A percentile compares a stretch with the other conserved stretches of the same genome.
Evolutionary conservation across 1,139 yeast species (phyloP).

Genomic region (Suhomyces yuchorum): DNA sequence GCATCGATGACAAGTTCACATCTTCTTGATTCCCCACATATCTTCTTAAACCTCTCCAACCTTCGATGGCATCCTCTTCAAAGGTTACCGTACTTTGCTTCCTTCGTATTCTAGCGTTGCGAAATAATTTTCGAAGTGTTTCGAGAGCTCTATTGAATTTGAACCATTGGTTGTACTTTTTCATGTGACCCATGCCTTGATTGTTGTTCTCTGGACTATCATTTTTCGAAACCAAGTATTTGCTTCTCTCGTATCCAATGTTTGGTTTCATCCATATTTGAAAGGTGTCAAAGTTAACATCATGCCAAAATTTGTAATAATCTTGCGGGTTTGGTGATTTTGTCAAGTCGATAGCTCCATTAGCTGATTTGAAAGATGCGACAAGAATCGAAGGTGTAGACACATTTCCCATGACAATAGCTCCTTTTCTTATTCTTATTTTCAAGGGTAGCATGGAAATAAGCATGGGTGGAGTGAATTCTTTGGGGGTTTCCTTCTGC

Average conservation of each 20-base stretch:
- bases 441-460: conserved; percentile 59
- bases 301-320: conserved; percentile 48
- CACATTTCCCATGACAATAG: conserved; percentile 76
- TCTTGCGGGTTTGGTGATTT: conserved; percentile 56
- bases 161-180: conserved; percentile 27
- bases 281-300: conserved; percentile 50
- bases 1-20: conserved; percentile 33
- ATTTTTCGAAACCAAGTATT: conserved; percentile 12
- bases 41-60: conserved; percentile 49
- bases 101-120: conserved; percentile 3
- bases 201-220: not conserved
- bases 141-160: conserved; percentile 26
- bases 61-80: conserved; percentile 10
- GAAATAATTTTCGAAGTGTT: conserved; percentile 7
- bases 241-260: conserved; percentile 47
- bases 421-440: conserved; percentile 62
- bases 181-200: conserved; percentile 18
- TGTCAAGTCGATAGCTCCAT: conserved; percentile 62
- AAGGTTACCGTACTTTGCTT: conserved; percentile 1
- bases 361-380: conserved; percentile 56
- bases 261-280: conserved; percentile 70
- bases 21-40: conserved; percentile 41
- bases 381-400: conserved; percentile 74
- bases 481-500: not conserved
- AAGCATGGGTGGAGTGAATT: conserved; percentile 13